A percentile compares a stretch with the other conserved stretches of the same genome.
Conservation (phyloP, 106 monocot genomes). For the Apostasia shenzhenica region DNA sequence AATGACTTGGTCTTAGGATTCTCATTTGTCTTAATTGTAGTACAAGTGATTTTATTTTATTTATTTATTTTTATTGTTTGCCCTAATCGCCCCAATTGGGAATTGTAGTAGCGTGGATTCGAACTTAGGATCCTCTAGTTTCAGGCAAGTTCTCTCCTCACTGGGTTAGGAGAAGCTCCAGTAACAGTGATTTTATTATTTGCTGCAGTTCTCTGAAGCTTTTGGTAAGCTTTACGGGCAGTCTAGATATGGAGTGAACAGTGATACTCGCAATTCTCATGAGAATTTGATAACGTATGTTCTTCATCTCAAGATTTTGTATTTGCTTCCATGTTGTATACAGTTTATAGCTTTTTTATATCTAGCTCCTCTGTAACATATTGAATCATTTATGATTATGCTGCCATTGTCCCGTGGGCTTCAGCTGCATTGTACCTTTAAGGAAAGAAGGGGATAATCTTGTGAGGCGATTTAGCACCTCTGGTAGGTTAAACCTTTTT, state of each 20-base stretch:
- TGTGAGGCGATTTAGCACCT: constrained; percentile 76
- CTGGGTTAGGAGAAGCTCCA: too few species aligned
- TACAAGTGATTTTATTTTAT: too few species aligned
- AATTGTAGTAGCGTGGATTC: too few species aligned
- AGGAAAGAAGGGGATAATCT: constrained; percentile 32
- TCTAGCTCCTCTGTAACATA: background rate
- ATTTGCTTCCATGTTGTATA: background rate
- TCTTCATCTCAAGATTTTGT: background rate
- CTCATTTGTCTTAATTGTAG: too few species aligned
- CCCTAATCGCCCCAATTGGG: too few species aligned
- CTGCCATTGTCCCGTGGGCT: background rate
- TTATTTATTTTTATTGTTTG: too few species aligned
- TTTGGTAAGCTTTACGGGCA: constrained; percentile 94
- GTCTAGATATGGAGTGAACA: constrained; percentile 53
- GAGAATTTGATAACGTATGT: constrained; percentile 92
- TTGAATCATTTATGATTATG: background rate
- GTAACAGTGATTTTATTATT: too few species aligned
- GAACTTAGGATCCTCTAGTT: too few species aligned
- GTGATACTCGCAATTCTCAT: constrained; percentile 65
- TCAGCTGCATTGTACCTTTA: constrained; percentile 72
- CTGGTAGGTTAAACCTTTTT: constrained; percentile 39
- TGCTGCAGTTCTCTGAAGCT: constrained; percentile 78
- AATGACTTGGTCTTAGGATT: too few species aligned
- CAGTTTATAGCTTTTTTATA: background rate
- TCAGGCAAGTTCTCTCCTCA: too few species aligned